phyloP scores from a whole-genome alignment of 2,329 filamentous ascomycete species.

The Ceratocystis albifundus region DNA sequence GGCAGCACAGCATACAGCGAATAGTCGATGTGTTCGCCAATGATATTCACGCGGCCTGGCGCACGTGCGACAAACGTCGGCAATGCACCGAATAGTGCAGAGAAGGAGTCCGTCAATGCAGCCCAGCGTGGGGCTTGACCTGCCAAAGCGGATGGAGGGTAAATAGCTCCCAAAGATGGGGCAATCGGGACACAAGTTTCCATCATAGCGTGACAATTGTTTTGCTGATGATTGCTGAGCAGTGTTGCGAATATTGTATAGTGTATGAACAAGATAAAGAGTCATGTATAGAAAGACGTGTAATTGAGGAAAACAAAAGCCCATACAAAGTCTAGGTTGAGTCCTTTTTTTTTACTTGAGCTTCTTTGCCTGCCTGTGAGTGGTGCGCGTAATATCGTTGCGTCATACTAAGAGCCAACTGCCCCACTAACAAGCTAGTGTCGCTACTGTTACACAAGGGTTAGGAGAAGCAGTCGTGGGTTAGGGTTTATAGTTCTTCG shows the following conservation, averaged over 20 bases:
- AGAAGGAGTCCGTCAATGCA: constrained; percentile 58
- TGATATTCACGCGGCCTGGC: constrained; percentile 92
- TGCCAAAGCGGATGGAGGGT: constrained; percentile 59
- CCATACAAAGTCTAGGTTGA: not conserved
- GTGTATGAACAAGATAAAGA: not conserved
- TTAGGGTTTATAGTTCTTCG: no score
- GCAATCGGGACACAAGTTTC: constrained; percentile 54
- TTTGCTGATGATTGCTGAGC: not conserved
- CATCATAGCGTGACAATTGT: not conserved
- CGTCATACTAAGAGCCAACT: not conserved
- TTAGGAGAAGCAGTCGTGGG: not conserved
- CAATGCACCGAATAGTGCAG: constrained; percentile 53
- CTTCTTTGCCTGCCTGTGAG: not conserved
- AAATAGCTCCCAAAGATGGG: constrained; percentile 66
- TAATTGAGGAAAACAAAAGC: not conserved
- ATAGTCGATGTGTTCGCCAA: constrained; percentile 98
- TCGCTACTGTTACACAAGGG: not conserved
- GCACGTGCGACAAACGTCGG: constrained; percentile 79
- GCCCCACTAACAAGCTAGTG: not conserved
- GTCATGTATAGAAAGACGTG: not conserved
- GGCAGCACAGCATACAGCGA: constrained; percentile 91
- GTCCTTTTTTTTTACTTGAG: not conserved
- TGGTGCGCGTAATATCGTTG: constrained; percentile 7
- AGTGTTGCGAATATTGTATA: not conserved
- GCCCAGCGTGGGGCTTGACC: constrained; percentile 66